A percentile compares a stretch with the other conserved stretches of the same genome.
Evolutionary conservation across 140 eudicot genomes (phyloP).

Genomic region (Erigeron philadelphicus): DNA sequence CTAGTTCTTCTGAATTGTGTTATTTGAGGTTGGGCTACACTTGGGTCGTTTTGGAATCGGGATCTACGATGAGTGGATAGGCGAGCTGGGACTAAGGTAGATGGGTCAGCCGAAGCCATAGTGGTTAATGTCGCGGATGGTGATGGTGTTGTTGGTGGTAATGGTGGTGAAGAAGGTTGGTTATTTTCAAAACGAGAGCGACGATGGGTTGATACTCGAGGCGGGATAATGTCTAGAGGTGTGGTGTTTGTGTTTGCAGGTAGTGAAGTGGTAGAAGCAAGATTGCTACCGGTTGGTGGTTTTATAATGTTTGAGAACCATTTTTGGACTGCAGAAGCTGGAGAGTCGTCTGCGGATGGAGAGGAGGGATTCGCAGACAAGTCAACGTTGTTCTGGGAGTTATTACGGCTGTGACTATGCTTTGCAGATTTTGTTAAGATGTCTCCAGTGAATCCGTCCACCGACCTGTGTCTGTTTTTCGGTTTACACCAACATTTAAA

Average conservation of each 20-base stretch:
- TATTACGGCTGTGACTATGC: constrained; percentile 42
- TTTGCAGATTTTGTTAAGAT: constrained; percentile 56
- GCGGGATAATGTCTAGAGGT: constrained; percentile 41
- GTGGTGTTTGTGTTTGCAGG: constrained; percentile 6
- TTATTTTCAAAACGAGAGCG: constrained; percentile 43
- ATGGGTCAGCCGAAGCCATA: constrained; percentile 26
- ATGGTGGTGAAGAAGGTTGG: constrained; percentile 36
- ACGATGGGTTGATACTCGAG: constrained; percentile 43
- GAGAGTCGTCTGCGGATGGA: constrained; percentile 30
- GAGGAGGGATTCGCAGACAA: constrained; percentile 20
- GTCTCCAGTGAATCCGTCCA: constrained; percentile 57
- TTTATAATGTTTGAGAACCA: constrained; percentile 63
- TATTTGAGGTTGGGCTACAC: constrained; percentile 37
- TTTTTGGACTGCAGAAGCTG: constrained; percentile 49
- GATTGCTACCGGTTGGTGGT: constrained; percentile 29
- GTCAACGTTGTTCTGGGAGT: constrained; percentile 27
- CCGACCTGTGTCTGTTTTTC: constrained; percentile 53
- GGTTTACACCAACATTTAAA: background rate
- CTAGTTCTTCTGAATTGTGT: constrained; percentile 28
- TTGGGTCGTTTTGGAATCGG: constrained; percentile 59
- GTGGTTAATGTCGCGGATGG: constrained; percentile 32
- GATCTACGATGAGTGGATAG: constrained; percentile 53
- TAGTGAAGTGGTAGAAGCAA: background rate
- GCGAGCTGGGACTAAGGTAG: constrained; percentile 51
- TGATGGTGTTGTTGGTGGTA: constrained; percentile 24